Evolutionary conservation across 441 rosid species (phyloP).

Genomic region (Gossypium laxum): DNA sequence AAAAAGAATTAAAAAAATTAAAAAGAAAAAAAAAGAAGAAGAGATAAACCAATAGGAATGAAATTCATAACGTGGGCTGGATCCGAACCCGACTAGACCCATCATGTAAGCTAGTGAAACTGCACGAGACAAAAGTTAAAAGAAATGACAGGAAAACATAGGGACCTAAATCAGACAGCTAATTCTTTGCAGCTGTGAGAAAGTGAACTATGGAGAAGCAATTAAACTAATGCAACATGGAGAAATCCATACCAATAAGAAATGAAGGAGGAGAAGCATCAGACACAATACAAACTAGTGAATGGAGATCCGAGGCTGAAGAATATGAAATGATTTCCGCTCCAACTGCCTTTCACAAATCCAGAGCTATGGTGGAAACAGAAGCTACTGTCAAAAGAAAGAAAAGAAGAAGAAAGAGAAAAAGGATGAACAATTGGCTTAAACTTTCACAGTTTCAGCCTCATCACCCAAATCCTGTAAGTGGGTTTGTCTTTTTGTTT

Average conservation of each 20-base stretch:
- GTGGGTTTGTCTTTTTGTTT: background rate
- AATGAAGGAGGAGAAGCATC: background rate
- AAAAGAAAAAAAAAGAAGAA: too few species aligned
- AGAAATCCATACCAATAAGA: background rate
- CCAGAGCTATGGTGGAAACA: constrained; percentile 2
- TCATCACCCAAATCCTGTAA: background rate
- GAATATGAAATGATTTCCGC: constrained; percentile 10
- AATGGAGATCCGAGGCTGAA: constrained; percentile 10
- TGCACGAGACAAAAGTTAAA: too few species aligned
- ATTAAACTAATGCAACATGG: too few species aligned
- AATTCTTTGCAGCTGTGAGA: too few species aligned
- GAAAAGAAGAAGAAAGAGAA: background rate
- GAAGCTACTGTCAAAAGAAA: background rate
- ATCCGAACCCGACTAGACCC: too few species aligned
- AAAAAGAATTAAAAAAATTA: too few species aligned
- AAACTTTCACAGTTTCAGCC: background rate
- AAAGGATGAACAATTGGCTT: background rate
- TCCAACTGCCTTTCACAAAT: constrained; percentile 12
- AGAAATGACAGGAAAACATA: too few species aligned
- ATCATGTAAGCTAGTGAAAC: too few species aligned
- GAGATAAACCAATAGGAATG: too few species aligned
- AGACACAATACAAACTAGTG: background rate
- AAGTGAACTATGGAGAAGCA: too few species aligned
- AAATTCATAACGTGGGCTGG: too few species aligned
- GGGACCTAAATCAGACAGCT: too few species aligned